phyloP scores from a whole-genome alignment of 805 yeast genomes.

The Myxozyma kluyveri region DNA sequence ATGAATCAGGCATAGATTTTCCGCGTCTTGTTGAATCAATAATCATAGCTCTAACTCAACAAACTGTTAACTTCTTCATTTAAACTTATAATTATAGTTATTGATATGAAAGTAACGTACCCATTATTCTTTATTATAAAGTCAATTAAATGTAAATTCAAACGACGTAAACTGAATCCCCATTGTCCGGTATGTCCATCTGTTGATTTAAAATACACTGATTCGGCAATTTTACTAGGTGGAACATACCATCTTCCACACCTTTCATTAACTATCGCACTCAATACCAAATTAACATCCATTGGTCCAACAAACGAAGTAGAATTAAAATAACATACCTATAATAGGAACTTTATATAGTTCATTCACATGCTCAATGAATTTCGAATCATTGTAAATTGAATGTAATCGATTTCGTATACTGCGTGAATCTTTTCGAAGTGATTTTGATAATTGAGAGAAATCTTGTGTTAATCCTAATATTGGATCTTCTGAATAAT shows the following conservation, averaged over 20 bases:
- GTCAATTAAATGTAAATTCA: conserved; percentile 69
- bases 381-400: conserved; percentile 60
- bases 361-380: conserved; percentile 45
- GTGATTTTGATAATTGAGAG: conserved; percentile 39
- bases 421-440: conserved; percentile 52
- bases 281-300: conserved; percentile 34
- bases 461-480: conserved; percentile 9
- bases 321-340: conserved; percentile 20
- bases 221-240: conserved; percentile 43
- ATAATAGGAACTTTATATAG: conserved; percentile 39
- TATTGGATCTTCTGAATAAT: conserved; percentile 18
- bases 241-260: conserved; percentile 85
- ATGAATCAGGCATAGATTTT: conserved; percentile 79
- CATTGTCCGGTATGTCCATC: conserved; percentile 86
- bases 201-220: conserved; percentile 81
- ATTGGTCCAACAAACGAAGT: neutral
- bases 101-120: neutral
- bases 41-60: conserved; percentile 43
- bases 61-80: too few species aligned
- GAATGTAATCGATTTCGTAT: conserved; percentile 65
- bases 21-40: conserved; percentile 88
- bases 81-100: neutral
- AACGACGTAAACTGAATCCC: conserved; percentile 69
- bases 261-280: conserved; percentile 70
- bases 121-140: conserved; percentile 47